These are phyloP conservation scores for bread wheat (Triticum aestivum) DNA, from an alignment of 176 grass and related monocot species.

Conservation along the genomic window DNA sequence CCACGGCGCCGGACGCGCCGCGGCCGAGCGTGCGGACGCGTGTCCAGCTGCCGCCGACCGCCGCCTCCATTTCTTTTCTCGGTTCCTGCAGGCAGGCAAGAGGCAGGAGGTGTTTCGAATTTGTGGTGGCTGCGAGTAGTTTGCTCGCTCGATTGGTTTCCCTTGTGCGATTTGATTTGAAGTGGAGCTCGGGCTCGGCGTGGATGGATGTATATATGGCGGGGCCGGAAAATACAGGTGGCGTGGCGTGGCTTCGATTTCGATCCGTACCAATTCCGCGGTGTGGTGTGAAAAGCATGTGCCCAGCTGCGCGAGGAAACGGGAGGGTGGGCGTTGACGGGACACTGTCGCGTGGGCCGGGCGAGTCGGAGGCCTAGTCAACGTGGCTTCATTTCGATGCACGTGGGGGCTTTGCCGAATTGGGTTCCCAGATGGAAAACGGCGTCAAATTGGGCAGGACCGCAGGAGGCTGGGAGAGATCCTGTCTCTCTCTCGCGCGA, in stretches of 20 bases:
- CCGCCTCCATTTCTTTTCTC: constrained; percentile 4
- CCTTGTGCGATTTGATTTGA: constrained; percentile 28
- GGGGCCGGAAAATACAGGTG: not conserved
- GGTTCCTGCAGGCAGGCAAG: not conserved
- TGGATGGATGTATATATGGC: constrained; percentile 14
- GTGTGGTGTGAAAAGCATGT: constrained; percentile 29
- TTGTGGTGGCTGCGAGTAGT: not conserved
- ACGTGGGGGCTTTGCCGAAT: constrained; percentile 17
- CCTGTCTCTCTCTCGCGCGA: not conserved
- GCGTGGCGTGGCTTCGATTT: not conserved
- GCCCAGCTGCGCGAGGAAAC: not conserved
- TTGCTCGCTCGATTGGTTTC: not conserved
- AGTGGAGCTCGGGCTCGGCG: not conserved
- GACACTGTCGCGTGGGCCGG: constrained; percentile 24
- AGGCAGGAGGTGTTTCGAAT: not conserved
- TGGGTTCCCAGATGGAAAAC: not conserved
- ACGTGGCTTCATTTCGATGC: constrained; percentile 26
- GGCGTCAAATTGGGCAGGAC: constrained; percentile 13
- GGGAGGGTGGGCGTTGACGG: not conserved
- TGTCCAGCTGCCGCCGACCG: constrained; percentile 37
- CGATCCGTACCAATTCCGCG: not conserved
- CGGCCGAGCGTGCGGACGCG: constrained; percentile 42
- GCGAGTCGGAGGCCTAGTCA: not conserved
- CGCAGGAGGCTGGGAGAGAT: not conserved
- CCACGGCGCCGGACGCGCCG: constrained; percentile 45